Base-by-base conservation (phyloP, 805 yeast genomes). In the Yarrowia sp. region DNA sequence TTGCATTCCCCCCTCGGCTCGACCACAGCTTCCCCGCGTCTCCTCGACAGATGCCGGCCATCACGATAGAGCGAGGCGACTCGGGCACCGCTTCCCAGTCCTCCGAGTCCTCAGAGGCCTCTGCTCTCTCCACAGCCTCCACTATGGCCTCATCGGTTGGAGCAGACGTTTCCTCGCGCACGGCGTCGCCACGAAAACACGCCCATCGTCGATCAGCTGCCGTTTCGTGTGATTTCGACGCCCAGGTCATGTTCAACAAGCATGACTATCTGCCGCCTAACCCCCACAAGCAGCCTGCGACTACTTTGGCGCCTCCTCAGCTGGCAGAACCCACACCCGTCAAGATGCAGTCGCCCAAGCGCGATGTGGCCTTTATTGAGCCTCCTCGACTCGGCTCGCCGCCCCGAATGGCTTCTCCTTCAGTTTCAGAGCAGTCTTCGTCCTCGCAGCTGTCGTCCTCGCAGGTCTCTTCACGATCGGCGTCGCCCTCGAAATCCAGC, bases 161-260 rank as follows among this genome's bases (percentile, higher is more conserved):
- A 28, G 35, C 60, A 53, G 61, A 55, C 18, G 17, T 41, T 38
- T 33, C 64, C 8, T 33, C 64, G n/a, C 64, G 64, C 22, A 36
- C 42, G 2, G 64, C 64, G 13, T 58, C 64, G 41, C 64, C 64
- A 4, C 50, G 64, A 5, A 58, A 65, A 33, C 97, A 91, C 75
- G 83, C 89, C 50, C 97, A 91, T 71, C 84, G 90, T 71, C 78
- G 97, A 62, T 90, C 96, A 0, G 92, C 93, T 22, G 96, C 96
- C 0, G 87, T 91, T 7, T 88, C 95, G 8, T 95, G 95, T 4
- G 96, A 91, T 73, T 88, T 90, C 72, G 95, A 89, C 69, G 69
- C 66, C 48, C 71, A 69, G 51, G 51, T 35, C 35, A 32, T 44
- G 13, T 58, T 58, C 33, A 64, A 28, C 41, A 44, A 35, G 55